phyloP scores from a whole-genome alignment of 768 basidiomycete genomes.

The Boletus rubroflammeus region DNA sequence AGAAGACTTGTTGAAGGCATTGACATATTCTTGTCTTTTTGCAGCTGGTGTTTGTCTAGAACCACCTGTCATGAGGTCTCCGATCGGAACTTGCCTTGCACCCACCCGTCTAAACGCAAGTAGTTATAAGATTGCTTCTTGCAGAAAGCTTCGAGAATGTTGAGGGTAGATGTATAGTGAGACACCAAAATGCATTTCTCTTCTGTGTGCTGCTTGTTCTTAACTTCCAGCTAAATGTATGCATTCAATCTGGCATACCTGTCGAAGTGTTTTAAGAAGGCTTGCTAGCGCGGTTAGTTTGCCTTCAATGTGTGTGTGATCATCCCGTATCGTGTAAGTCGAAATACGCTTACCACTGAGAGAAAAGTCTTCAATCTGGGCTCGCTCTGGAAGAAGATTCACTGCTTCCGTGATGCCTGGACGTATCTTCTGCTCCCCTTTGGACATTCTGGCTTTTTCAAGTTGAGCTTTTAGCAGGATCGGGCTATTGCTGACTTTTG shows the following conservation, averaged over 20 bases:
- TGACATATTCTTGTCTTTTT: conserved; percentile 85
- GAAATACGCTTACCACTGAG: conserved; percentile 61
- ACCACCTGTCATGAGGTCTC: not conserved
- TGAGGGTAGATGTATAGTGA: conserved; percentile 94
- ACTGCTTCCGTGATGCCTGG: conserved; percentile 58
- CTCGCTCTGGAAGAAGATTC: conserved; percentile 54
- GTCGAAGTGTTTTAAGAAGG: conserved; percentile 57
- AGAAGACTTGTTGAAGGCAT: conserved; percentile 78
- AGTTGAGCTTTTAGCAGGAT: conserved; percentile 78
- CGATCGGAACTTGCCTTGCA: not conserved
- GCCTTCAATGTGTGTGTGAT: conserved; percentile 42
- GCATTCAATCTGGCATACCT: conserved; percentile 36
- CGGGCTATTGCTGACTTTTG: conserved; percentile 92
- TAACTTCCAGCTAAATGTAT: not conserved
- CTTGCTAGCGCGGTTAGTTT: conserved; percentile 68
- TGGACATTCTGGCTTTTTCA: conserved; percentile 52
- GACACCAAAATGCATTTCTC: conserved; percentile 97
- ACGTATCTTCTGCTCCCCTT: conserved; percentile 40
- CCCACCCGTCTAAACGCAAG: conserved; percentile 83
- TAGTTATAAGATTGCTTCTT: conserved; percentile 71
- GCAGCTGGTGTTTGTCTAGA: conserved; percentile 67
- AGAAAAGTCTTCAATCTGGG: conserved; percentile 64
- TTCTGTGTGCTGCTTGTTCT: conserved; percentile 54
- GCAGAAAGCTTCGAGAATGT: conserved; percentile 87
- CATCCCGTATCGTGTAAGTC: not conserved